Conservation (phyloP, 257 asterid genomes). For the Fraxinus pennsylvanica region DNA sequence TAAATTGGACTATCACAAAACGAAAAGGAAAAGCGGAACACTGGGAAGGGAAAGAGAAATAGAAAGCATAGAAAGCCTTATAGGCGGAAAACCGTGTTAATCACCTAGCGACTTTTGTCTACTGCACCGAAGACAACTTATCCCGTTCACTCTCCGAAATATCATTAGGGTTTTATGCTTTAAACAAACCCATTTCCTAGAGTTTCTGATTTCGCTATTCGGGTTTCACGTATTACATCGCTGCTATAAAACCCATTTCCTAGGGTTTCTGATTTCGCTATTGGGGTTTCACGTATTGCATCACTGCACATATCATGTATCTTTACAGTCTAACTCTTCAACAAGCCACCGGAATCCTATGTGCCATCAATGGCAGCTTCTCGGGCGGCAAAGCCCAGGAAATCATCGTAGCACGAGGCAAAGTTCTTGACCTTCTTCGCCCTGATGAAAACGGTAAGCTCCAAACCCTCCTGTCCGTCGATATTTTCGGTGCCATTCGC, state of each 20-base stretch:
- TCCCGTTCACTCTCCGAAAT: background rate
- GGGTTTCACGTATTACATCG: background rate
- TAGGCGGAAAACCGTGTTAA: background rate
- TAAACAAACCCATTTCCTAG: background rate
- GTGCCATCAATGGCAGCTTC: constrained; percentile 92
- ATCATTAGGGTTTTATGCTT: background rate
- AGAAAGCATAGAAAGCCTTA: background rate
- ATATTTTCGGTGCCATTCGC: constrained; percentile 86
- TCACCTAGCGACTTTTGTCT: background rate
- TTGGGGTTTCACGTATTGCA: background rate
- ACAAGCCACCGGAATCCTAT: constrained; percentile 79
- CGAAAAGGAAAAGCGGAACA: too few relatives aligned
- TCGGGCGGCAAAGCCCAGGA: constrained; percentile 94
- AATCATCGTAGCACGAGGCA: constrained; percentile 90
- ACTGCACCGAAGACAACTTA: background rate
- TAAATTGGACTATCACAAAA: background rate
- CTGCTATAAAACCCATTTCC: background rate
- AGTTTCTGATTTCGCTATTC: background rate
- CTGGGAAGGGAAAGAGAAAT: too few relatives aligned
- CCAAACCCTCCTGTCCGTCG: constrained; percentile 81
- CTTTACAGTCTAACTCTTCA: constrained; percentile 92
- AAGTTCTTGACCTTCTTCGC: constrained; percentile 89
- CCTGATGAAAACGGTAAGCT: constrained; percentile 97
- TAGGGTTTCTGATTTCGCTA: background rate
- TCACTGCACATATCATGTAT: constrained; percentile 47